Percentiles rank a stretch among this genome's conserved stretches.
Evolutionary conservation across 2,329 filamentous ascomycete genomes (phyloP).

Genomic region (Nannizzia gypsea): DNA sequence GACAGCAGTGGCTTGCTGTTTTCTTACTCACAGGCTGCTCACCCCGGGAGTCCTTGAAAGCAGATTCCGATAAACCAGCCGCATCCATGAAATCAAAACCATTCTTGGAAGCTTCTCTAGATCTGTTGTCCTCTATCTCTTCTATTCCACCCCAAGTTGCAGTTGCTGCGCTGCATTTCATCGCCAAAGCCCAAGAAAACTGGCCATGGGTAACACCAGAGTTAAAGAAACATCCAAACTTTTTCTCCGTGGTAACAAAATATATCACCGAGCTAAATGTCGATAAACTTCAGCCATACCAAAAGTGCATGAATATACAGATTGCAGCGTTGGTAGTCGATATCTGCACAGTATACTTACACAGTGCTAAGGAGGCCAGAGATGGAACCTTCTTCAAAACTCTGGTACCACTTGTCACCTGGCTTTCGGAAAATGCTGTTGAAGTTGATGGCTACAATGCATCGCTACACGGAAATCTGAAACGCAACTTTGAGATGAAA

Average conservation of each 20-base stretch:
- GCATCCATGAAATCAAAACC: constrained; percentile 46
- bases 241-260: constrained; percentile 58
- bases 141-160: constrained; percentile 53
- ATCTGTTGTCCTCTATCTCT: constrained; percentile 54
- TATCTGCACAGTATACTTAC: constrained; percentile 80
- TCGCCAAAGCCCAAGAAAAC: constrained; percentile 78
- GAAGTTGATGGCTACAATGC: constrained; percentile 72
- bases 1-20: constrained; percentile 93
- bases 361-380: constrained; percentile 67
- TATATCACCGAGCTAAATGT: constrained; percentile 54
- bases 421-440: constrained; percentile 67
- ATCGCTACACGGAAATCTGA: constrained; percentile 74
- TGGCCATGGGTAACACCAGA: constrained; percentile 91
- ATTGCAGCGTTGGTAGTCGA: constrained; percentile 77
- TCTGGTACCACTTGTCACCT: constrained; percentile 62
- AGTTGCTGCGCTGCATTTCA: constrained; percentile 70
- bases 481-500: constrained; percentile 68
- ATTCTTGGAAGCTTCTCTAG: constrained; percentile 62
- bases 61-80: constrained; percentile 38
- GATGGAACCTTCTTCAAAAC: constrained; percentile 56
- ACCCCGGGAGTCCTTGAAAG: constrained; percentile 60
- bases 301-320: constrained; percentile 49
- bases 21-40: constrained; percentile 82
- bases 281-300: constrained; percentile 35
- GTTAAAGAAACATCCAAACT: constrained; percentile 59